Evolutionary conservation across 2,329 filamentous ascomycete species (phyloP), one percentile per base, ranked within the genome.

Genomic region (Nemania sp.): DNA sequence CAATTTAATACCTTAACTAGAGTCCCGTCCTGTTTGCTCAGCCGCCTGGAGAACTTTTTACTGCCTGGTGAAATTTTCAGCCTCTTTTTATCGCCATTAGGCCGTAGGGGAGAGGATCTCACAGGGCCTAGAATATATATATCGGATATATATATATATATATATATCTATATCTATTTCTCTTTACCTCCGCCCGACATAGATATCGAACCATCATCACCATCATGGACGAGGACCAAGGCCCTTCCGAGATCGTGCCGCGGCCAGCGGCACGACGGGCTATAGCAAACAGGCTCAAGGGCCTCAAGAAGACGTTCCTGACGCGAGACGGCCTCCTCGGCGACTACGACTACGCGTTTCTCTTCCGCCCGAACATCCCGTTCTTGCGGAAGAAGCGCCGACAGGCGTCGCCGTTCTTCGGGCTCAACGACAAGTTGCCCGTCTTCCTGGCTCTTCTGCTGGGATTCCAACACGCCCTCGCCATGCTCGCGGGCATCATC

Each of bases 291-390:
- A 69, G 70, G 18, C 32, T 77, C 12, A 65, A 64, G 34, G 43
- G 65, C 45, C 21, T 77, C 57, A 78, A 72, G 68, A 77, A 76
- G 60, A 76, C 78, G 5, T 81, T 86, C 65, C 75, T 81, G 55
- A 86, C 83, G 47, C 87, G 80, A 63, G 83, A 92, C 1, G 93
- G 93, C 12, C 82, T 97, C 25, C 76, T 97, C 57, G 93, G 93
- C 64, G 82, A 87, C 69, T 97, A 97, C 76, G 90, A 97, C 81
- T 97, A 97, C 82, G 90, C 75, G 37, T 95, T 92, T 71, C 87
- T 97, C 42, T 96, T 97, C 81, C 86, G 80, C 20, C 90, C 86
- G 1, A 92, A 90, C 67, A 76, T 97, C 20, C 93, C 93, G 0
- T 97, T 97, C 75, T 87, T 95, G 81, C 87, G 84, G 71, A 86